Evolutionary conservation across 768 basidiomycete genomes (phyloP).

Genomic region (Tulasnella sp.): DNA sequence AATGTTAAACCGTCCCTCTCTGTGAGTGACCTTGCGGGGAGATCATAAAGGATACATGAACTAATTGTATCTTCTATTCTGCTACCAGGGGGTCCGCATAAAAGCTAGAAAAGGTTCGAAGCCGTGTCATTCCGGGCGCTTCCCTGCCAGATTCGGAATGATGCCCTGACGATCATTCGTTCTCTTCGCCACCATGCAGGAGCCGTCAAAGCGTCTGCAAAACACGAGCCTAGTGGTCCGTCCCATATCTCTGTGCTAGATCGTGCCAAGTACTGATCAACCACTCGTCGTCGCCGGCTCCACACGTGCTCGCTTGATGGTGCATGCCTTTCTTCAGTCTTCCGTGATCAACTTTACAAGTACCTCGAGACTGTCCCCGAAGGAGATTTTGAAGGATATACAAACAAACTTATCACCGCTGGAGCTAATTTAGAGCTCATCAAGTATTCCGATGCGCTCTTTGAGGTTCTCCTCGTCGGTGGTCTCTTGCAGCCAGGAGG

Average conservation of each 20-base stretch:
- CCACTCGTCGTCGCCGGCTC: slow-evolving; percentile 24
- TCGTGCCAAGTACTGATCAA: background rate
- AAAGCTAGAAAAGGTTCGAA: slow-evolving; percentile 76
- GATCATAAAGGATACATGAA: background rate
- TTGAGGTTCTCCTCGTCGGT: slow-evolving; percentile 93
- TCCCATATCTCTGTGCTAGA: slow-evolving; percentile 32
- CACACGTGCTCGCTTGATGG: background rate
- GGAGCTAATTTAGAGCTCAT: slow-evolving; percentile 90
- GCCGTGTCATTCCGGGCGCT: background rate
- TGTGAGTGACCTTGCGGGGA: background rate
- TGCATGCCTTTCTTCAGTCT: slow-evolving; percentile 53
- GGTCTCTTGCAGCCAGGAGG: slow-evolving; percentile 96
- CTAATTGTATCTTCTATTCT: background rate
- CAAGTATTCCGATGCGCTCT: slow-evolving; percentile 95
- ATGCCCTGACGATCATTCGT: slow-evolving; percentile 24
- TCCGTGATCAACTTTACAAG: slow-evolving; percentile 90
- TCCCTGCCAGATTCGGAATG: background rate
- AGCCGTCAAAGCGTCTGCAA: slow-evolving; percentile 85
- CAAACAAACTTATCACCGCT: slow-evolving; percentile 82
- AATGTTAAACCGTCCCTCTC: slow-evolving; percentile 24
- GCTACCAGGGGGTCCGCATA: slow-evolving; percentile 58
- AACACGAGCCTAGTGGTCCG: slow-evolving; percentile 77
- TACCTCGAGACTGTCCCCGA: slow-evolving; percentile 77
- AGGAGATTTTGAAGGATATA: slow-evolving; percentile 76
- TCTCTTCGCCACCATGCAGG: background rate